Base-by-base conservation (phyloP, 192 early-diverging fungal genomes). In the Endogone sp. region DNA sequence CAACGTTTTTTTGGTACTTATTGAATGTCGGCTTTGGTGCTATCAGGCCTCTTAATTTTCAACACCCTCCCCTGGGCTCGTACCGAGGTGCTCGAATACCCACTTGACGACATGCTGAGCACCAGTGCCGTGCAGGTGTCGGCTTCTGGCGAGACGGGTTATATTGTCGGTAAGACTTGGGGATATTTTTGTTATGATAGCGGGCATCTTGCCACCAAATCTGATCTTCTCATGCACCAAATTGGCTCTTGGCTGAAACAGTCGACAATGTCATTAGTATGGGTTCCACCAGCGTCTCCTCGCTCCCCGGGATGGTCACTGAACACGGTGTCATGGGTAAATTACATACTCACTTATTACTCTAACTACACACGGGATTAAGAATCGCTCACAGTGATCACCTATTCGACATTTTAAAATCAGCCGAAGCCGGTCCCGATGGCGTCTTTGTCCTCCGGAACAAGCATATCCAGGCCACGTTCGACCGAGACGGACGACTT, bases 401-500 rank as follows among this genome's bases (percentile, higher is more conserved):
- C n/a, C n/a, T n/a, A n/a, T n/a, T 64, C 24, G 29, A 64, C 28
- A 27, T 55, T 21, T 61, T 30, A 57, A 28, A 10, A 23, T 31
- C 60, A 76, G 75, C 75, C 1, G 65, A 74, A 56, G 25, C 31
- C 24, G 11, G 20, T 26, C 55, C 56, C n/a, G 32, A 44, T 60
- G 78, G 80, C 26, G 64, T 69, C 2, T 84, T 85, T 58, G 77
- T 90, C 4, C 71, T 99, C 62, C 88, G 90, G 62, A 99, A 98
- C 75, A 66, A 77, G 29, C 87, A 79, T 62, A 71, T 99, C 4
- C 68, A 72, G 23, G 91, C 88, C 3, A 84, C 62, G 23, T 90
- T 99, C 63, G 85, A 92, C 66, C 22, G 64, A n/a, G 69, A 85
- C 30, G 96, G 96, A 2, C 89, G 87, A 21, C 73, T 99, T 3